phyloP scores from a whole-genome alignment of 2,329 filamentous ascomycete genomes.

The Penicillium sp. region DNA sequence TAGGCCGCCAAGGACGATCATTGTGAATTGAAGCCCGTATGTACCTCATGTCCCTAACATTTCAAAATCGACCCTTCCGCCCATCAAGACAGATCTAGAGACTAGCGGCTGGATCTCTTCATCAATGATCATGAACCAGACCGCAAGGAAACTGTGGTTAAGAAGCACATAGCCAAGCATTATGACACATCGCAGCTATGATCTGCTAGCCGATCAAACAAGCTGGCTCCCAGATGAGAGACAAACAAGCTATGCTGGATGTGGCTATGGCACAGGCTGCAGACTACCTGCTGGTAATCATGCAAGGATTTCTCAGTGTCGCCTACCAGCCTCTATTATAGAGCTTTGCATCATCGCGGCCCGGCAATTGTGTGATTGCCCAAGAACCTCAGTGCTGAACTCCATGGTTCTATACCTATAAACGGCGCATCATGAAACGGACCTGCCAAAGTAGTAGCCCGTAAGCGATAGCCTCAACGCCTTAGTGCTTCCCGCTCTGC shows the following conservation, averaged over 20 bases:
- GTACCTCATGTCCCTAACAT: neutral
- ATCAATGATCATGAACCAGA: neutral
- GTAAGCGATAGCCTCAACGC: too few species aligned
- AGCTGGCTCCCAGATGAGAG: constrained; percentile 37
- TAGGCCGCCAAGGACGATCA: neutral
- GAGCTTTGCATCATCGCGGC: constrained; percentile 34
- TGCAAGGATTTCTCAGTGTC: constrained; percentile 46
- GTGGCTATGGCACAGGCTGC: constrained; percentile 37
- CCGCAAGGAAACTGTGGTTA: neutral
- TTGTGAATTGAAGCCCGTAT: neutral
- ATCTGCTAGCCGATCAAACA: constrained; percentile 13
- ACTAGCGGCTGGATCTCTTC: neutral
- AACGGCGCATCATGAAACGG: constrained; percentile 41
- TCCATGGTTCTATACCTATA: constrained; percentile 40
- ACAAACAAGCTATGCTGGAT: constrained; percentile 44
- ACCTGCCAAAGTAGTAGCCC: constrained; percentile 41
- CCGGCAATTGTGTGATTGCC: constrained; percentile 40
- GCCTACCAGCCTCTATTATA: constrained; percentile 40
- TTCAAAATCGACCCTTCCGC: neutral
- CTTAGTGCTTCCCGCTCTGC: constrained; percentile 43
- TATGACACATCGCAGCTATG: neutral
- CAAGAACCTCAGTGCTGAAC: constrained; percentile 47
- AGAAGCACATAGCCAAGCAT: neutral
- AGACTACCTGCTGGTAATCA: constrained; percentile 40
- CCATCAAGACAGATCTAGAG: too few species aligned